These are phyloP conservation scores for Saccharomycopsis malanga DNA, from an alignment of 805 yeast genomes.

Conservation along the genomic window DNA sequence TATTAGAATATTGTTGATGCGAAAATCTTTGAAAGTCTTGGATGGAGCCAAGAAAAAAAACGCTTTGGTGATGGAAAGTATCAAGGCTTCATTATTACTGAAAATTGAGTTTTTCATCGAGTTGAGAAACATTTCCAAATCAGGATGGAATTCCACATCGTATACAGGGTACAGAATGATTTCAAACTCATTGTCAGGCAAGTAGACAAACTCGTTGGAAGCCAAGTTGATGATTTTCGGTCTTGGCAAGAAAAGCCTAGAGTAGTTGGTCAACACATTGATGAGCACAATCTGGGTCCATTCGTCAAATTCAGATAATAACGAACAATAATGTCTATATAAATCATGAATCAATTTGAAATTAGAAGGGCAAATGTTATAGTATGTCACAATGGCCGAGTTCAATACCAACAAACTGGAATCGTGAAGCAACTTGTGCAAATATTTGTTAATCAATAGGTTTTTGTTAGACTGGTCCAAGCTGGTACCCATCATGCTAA, in stretches of 20 bases:
- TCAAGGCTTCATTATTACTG: conserved; percentile 51
- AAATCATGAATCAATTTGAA: conserved; percentile 67
- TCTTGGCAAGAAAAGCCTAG: conserved; percentile 49
- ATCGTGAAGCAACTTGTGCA: conserved; percentile 58
- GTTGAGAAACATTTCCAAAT: conserved; percentile 47
- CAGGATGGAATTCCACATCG: conserved; percentile 44
- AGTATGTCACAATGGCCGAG: conserved; percentile 53
- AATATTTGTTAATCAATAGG: conserved; percentile 27
- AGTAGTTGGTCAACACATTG: conserved; percentile 61
- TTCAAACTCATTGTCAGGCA: conserved; percentile 36
- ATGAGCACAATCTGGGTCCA: conserved; percentile 60
- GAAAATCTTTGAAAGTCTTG: conserved; percentile 38
- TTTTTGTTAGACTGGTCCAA: conserved; percentile 7
- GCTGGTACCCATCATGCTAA: conserved; percentile 16
- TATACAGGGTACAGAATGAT: conserved; percentile 34
- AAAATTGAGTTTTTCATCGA: conserved; percentile 41
- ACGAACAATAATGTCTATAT: conserved; percentile 49
- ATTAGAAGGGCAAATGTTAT: conserved; percentile 45
- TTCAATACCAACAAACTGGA: conserved; percentile 60
- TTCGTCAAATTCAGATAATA: conserved; percentile 51
- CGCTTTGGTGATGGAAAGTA: conserved; percentile 53
- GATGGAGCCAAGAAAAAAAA: conserved; percentile 54
- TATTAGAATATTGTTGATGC: conserved; percentile 45
- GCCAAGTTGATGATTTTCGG: conserved; percentile 39
- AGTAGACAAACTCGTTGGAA: conserved; percentile 28